Conservation (phyloP, 495 filamentous ascomycete genomes). For the Neurospora sp. region DNA sequence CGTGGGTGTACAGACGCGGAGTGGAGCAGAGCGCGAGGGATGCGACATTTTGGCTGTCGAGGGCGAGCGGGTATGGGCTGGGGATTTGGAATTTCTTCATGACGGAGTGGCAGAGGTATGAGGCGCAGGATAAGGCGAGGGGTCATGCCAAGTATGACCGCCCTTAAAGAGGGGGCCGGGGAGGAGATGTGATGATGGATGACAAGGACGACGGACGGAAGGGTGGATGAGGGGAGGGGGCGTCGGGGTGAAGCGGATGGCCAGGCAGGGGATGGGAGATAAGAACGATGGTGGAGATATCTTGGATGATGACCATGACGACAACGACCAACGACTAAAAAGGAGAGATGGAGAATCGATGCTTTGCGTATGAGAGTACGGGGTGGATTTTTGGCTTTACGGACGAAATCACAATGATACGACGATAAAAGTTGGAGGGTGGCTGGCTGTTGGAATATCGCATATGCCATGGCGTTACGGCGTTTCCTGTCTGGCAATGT, state of each 20-base stretch:
- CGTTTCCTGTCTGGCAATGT: background rate
- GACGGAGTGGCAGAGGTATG: conserved; percentile 41
- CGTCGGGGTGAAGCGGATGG: background rate
- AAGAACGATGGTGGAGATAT: background rate
- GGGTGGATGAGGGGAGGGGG: background rate
- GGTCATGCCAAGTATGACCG: background rate
- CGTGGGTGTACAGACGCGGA: conserved; percentile 54
- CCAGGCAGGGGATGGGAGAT: background rate
- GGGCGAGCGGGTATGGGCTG: conserved; percentile 36
- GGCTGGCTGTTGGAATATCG: background rate
- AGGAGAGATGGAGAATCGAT: background rate
- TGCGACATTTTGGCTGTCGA: conserved; percentile 22
- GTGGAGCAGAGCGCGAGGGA: conserved; percentile 51
- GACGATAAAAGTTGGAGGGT: background rate
- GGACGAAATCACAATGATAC: background rate
- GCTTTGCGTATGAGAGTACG: background rate
- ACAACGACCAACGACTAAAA: background rate
- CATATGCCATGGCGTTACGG: background rate
- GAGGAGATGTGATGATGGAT: background rate
- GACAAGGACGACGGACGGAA: background rate
- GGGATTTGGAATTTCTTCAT: conserved; percentile 47
- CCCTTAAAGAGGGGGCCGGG: background rate
- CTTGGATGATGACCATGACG: background rate
- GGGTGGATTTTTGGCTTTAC: background rate
- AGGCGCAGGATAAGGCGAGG: conserved; percentile 21